A percentile compares a stretch with the other conserved stretches of the same genome.
Conservation (phyloP, 2,329 filamentous ascomycete genomes). For the Fusarium pininemorale region DNA sequence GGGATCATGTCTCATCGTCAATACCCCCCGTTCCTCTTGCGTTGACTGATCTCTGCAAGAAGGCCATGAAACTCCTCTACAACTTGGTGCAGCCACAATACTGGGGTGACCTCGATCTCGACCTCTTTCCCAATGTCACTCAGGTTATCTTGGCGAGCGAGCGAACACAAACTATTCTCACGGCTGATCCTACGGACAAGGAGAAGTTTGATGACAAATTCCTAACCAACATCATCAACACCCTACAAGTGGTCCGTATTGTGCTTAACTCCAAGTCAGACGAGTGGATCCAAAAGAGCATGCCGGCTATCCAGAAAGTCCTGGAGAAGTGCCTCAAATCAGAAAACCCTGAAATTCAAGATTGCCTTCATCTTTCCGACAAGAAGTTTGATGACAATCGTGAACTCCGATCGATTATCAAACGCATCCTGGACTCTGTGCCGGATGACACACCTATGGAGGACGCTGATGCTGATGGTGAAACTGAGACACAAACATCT, state of each 20-base stretch:
- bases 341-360: constrained; percentile 91
- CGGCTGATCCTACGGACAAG: constrained; percentile 68
- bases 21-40: constrained; percentile 59
- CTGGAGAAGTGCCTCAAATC: constrained; percentile 89
- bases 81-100: constrained; percentile 87
- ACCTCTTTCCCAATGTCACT: constrained; percentile 89
- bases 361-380: constrained; percentile 83
- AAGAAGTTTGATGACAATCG: constrained; percentile 74
- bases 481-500: constrained; percentile 81
- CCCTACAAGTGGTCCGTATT: constrained; percentile 89
- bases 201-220: constrained; percentile 86
- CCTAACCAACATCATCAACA: constrained; percentile 89
- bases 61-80: constrained; percentile 81
- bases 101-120: constrained; percentile 92
- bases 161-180: constrained; percentile 70
- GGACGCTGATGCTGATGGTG: constrained; percentile 84
- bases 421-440: constrained; percentile 86
- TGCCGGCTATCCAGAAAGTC: constrained; percentile 83
- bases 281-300: constrained; percentile 87
- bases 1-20: constrained; percentile 58
- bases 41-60: constrained; percentile 83
- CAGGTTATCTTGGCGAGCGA: constrained; percentile 87
- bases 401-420: constrained; percentile 77
- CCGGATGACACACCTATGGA: constrained; percentile 79
- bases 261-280: constrained; percentile 88